Evolutionary conservation across 108 stramenopile genomes (phyloP).

Genomic region (Cyclostephanos tholiformis): DNA sequence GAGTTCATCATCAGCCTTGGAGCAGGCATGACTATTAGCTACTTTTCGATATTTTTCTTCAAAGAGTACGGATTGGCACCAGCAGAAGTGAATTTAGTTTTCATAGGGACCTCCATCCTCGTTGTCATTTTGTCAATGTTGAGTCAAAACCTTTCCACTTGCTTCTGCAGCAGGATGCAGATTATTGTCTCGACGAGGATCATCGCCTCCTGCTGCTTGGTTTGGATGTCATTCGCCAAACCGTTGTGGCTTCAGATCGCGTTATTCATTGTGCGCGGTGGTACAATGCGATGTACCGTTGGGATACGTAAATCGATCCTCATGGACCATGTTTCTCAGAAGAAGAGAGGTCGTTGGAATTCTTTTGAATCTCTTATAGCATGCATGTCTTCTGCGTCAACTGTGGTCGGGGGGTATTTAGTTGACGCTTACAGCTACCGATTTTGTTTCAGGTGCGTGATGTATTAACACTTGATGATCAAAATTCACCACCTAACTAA

Average conservation of each 20-base stretch:
- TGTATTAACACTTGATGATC: no score
- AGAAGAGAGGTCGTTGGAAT: constrained; percentile 57
- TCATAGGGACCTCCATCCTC: constrained; percentile 51
- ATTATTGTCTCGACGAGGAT: constrained; percentile 36
- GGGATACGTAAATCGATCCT: constrained; percentile 57
- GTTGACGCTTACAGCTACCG: neutral
- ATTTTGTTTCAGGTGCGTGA: neutral
- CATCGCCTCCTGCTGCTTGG: constrained; percentile 1
- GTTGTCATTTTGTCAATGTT: constrained; percentile 46
- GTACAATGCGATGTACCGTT: constrained; percentile 54
- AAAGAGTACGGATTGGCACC: constrained; percentile 54
- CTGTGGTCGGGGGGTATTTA: neutral
- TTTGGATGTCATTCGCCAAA: neutral
- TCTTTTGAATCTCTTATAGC: constrained; percentile 53
- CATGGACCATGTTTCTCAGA: constrained; percentile 57
- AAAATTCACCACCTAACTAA: no score
- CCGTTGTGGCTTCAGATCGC: constrained; percentile 1
- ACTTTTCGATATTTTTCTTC: constrained; percentile 73
- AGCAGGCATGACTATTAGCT: constrained; percentile 78
- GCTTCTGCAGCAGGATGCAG: constrained; percentile 41
- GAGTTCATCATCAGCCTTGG: constrained; percentile 65
- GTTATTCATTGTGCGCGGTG: constrained; percentile 51
- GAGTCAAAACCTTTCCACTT: constrained; percentile 36
- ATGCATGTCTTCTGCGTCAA: neutral
- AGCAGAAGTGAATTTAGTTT: constrained; percentile 60